Evolutionary conservation across 306 rosid genomes (phyloP).

Genomic region (Cicer cuneatum): DNA sequence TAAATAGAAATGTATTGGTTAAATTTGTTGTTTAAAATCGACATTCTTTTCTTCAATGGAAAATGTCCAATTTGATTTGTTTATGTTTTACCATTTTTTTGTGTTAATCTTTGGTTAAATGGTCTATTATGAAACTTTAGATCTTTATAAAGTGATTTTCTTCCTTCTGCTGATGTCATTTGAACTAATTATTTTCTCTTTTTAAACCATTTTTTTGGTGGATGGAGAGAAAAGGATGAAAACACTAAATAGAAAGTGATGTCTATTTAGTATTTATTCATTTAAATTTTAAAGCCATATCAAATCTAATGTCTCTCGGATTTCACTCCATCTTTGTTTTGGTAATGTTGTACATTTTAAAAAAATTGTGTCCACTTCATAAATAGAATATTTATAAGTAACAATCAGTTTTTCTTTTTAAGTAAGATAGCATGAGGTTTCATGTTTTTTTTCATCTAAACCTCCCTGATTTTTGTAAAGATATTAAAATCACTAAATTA

Average conservation of each 20-base stretch:
- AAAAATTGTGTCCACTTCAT: background rate
- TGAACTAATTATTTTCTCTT: constrained; percentile 14
- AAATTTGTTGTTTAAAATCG: background rate
- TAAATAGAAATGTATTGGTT: constrained; percentile 35
- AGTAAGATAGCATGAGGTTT: constrained; percentile 30
- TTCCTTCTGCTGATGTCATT: background rate
- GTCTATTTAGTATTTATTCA: constrained; percentile 6
- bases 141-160: background rate
- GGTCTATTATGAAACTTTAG: constrained; percentile 10
- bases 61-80: constrained; percentile 46
- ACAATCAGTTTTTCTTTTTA: background rate
- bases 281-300: background rate
- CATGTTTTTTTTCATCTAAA: background rate
- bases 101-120: constrained; percentile 18
- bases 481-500: constrained; percentile 2
- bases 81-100: constrained; percentile 7
- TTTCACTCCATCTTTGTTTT: constrained; percentile 24
- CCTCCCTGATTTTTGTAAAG: background rate
- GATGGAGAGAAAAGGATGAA: constrained; percentile 20
- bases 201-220: background rate
- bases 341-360: background rate
- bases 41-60: constrained; percentile 7
- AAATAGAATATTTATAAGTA: background rate
- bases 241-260: constrained; percentile 10
- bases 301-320: background rate